Conservation (phyloP, 495 filamentous ascomycete species). For the Peziza echinospora region DNA sequence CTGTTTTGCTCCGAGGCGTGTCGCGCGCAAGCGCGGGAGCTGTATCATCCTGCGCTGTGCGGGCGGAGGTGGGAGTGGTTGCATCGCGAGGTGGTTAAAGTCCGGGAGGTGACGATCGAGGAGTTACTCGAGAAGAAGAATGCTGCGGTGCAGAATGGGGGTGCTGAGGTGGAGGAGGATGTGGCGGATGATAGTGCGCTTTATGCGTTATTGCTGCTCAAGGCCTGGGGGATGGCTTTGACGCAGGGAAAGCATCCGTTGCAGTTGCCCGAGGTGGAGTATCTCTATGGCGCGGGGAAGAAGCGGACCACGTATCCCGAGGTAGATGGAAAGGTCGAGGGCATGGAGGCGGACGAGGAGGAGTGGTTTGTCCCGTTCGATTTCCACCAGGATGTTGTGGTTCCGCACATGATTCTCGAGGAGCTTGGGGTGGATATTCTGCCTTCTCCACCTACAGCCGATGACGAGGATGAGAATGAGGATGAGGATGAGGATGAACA, state of each 20-base stretch:
- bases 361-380: conserved; percentile 11
- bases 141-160: too few species aligned
- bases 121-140: too few species aligned
- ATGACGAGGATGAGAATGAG: not conserved
- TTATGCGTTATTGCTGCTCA: conserved; percentile 56
- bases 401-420: conserved; percentile 4
- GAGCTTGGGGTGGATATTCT: conserved; percentile 2
- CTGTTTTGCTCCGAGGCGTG: conserved; percentile 70
- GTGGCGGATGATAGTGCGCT: conserved; percentile 25
- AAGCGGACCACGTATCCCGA: not conserved
- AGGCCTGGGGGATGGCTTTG: conserved; percentile 64
- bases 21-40: conserved; percentile 41
- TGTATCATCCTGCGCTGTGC: conserved; percentile 75
- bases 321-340: not conserved
- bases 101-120: conserved; percentile 47
- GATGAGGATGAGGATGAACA: not conserved
- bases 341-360: not conserved
- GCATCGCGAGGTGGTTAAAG: conserved; percentile 53
- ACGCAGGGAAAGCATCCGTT: conserved; percentile 69
- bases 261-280: conserved; percentile 64
- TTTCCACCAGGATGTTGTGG: conserved; percentile 26
- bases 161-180: not conserved
- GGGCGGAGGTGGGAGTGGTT: conserved; percentile 51
- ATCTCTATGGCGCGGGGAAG: conserved; percentile 60
- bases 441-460: not conserved